Conservation (phyloP, 306 rosid species). For the Comarum palustre region DNA sequence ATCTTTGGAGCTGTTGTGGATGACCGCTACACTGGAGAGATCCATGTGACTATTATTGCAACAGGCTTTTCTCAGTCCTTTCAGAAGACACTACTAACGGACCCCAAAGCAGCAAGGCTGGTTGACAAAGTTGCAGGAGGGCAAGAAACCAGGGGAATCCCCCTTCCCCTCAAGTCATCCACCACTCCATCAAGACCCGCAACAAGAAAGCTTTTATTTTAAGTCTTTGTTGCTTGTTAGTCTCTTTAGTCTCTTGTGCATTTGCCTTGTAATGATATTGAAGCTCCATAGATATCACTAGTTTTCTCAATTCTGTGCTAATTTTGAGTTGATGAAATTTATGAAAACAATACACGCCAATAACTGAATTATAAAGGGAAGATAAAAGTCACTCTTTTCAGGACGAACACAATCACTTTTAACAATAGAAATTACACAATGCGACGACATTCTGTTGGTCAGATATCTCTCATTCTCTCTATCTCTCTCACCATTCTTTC, state of each 20-base stretch:
- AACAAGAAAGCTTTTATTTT: slow-evolving; percentile 73
- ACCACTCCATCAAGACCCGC: slow-evolving; percentile 47
- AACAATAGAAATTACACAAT: not conserved
- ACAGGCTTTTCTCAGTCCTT: slow-evolving; percentile 93
- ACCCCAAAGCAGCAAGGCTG: slow-evolving; percentile 78
- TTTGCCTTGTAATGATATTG: slow-evolving; percentile 39
- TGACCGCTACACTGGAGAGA: slow-evolving; percentile 89
- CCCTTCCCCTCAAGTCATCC: slow-evolving; percentile 50
- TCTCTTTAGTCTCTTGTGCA: slow-evolving; percentile 15
- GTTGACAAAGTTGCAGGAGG: slow-evolving; percentile 54
- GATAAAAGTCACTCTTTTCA: not conserved
- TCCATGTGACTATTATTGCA: slow-evolving; percentile 88
- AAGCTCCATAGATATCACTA: slow-evolving; percentile 30
- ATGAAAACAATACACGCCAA: not conserved
- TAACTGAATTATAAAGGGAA: not conserved
- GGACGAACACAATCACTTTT: not conserved
- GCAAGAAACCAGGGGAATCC: slow-evolving; percentile 58
- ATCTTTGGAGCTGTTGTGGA: slow-evolving; percentile 95
- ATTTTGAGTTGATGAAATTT: not conserved
- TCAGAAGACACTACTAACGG: slow-evolving; percentile 77
- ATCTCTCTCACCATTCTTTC: too few species aligned
- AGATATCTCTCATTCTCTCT: too few species aligned
- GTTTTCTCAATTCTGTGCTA: not conserved
- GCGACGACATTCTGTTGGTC: too few species aligned
- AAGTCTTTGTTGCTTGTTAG: not conserved